These are phyloP conservation scores for Microascus cirrosus DNA, from an alignment of 2,329 filamentous ascomycete genomes.

Conservation along the genomic window DNA sequence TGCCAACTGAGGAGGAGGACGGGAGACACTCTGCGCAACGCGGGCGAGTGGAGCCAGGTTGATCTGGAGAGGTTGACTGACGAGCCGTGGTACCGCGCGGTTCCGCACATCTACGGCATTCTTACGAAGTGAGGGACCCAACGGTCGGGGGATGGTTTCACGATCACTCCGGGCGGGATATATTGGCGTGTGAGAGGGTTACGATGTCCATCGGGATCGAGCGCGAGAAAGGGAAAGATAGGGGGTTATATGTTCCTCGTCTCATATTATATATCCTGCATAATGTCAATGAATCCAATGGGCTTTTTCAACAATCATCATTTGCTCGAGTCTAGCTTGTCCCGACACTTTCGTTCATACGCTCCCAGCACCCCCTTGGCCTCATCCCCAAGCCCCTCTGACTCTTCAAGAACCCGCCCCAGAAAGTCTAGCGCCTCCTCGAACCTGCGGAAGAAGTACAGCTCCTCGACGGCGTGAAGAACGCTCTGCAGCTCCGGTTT, in stretches of 20 bases:
- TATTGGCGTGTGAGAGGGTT: background rate
- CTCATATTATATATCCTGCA: background rate
- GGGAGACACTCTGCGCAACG: slow-evolving; percentile 29
- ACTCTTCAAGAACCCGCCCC: background rate
- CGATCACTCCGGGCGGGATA: background rate
- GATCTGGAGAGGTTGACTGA: slow-evolving; percentile 29
- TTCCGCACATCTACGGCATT: slow-evolving; percentile 40
- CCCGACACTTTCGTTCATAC: background rate
- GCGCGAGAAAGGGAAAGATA: background rate
- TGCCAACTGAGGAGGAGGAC: slow-evolving; percentile 40
- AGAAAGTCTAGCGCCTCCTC: slow-evolving; percentile 31
- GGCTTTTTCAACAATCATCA: background rate
- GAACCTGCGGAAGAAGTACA: slow-evolving; percentile 42
- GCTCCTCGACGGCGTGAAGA: slow-evolving; percentile 44
- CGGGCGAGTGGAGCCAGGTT: slow-evolving; percentile 37
- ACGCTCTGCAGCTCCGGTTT: slow-evolving; percentile 39
- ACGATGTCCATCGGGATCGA: background rate
- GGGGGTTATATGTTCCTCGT: background rate
- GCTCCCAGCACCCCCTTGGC: background rate
- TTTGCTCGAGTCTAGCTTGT: background rate
- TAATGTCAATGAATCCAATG: background rate
- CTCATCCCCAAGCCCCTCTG: background rate
- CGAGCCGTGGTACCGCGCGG: slow-evolving; percentile 27
- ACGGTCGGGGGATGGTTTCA: background rate
- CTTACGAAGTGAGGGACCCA: slow-evolving; percentile 32